A percentile compares a stretch with the other conserved stretches of the same genome.
Evolutionary conservation across 106 monocot genomes (phyloP).

Genomic region (Apostasia shenzhenica): DNA sequence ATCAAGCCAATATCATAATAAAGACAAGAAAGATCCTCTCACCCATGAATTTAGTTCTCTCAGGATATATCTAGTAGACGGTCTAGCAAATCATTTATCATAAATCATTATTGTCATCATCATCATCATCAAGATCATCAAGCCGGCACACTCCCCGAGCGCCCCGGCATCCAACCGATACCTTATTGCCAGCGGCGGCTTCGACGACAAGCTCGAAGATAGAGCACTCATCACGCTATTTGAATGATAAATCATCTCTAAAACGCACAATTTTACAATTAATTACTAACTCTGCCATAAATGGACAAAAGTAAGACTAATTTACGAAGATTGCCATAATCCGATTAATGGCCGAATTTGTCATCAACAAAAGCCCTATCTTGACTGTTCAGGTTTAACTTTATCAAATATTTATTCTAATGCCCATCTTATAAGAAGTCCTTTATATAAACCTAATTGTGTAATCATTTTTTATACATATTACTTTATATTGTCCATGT

Average conservation of each 20-base stretch:
- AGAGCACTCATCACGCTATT: constrained; percentile 75
- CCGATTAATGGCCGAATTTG: background rate
- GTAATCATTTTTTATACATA: too few species aligned
- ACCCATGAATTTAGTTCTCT: too few species aligned
- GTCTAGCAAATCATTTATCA: too few species aligned
- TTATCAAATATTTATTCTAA: too few species aligned
- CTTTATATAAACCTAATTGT: too few species aligned
- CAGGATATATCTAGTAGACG: too few species aligned
- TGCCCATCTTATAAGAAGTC: too few species aligned
- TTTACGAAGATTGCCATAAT: constrained; percentile 12
- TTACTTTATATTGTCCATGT: too few species aligned
- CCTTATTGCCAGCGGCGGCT: constrained; percentile 79
- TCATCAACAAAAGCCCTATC: background rate
- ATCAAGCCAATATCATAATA: background rate
- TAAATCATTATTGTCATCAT: too few species aligned
- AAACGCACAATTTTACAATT: constrained; percentile 3
- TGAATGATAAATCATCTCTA: constrained; percentile 96
- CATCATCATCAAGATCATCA: constrained; percentile 23
- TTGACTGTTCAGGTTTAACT: too few species aligned
- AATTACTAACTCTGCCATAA: background rate
- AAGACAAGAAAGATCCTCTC: background rate
- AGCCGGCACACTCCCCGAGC: constrained; percentile 37
- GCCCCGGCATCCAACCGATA: constrained; percentile 60
- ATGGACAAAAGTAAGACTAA: background rate
- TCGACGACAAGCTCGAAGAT: constrained; percentile 81